Base-by-base conservation (phyloP, 805 yeast species). In the Zygoascus biomembranicola region DNA sequence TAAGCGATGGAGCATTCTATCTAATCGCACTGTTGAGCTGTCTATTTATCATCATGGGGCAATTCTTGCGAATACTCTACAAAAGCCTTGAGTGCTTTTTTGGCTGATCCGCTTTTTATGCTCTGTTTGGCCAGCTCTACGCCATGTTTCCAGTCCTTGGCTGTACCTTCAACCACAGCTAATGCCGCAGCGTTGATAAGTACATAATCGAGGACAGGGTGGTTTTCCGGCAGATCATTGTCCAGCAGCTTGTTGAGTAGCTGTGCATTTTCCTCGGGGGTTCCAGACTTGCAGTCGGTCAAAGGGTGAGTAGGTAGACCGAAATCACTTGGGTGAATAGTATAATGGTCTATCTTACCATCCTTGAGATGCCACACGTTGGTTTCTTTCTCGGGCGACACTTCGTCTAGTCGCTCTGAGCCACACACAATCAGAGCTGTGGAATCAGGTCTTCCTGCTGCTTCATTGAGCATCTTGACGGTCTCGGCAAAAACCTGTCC, bases 391-490 rank as follows among this genome's bases (percentile, higher is more conserved):
- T 84, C 80, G 1, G 97, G 97, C 1, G 97, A 85, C 37, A 94
- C 86, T 71, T 94, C 99, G 66, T 94, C 99, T 32, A 94, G 73
- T 0, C 97, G 96, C 49, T 87, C 80, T 51, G 83, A 83, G 11
- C 99, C 99, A 81, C 87, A 92, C 18, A 94, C 99, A 19, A 94
- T 86, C 80, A 90, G 79, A 0, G 95, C 87, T 5, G 54, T 66
- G 55, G 55, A 71, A 1, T 71, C 66, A 47, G 72, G 69, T 56
- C 74, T 73, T 8, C 74, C 73, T 20, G 73, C 72, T 37, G 71
- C 68, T 47, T 66, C 65, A 56, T 87, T 87, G 55, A 94, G 73
- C 52, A 75, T 70, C 8, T 81, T 73, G 0, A 90, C 87, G 1
- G 96, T 89, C 61, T 82, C 78, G 4, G 97, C 97, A 63, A 86